phyloP scores from a whole-genome alignment of 768 basidiomycete species.

The Crepidotus variabilis region DNA sequence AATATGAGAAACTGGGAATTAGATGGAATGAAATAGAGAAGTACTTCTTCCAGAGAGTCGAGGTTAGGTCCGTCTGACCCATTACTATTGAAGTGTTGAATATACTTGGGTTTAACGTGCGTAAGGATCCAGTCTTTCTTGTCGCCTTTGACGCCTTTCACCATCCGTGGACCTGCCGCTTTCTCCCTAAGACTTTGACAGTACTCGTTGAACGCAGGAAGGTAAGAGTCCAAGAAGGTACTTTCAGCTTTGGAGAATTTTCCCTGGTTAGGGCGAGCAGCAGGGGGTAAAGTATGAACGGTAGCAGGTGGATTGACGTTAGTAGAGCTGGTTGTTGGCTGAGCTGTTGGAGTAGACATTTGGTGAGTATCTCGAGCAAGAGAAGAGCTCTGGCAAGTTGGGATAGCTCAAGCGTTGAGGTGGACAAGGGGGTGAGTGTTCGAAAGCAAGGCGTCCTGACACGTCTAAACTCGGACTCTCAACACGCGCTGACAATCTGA shows the following conservation, averaged over 20 bases:
- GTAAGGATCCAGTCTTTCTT: conserved; percentile 1
- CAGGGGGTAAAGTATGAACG: no score
- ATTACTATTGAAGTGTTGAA: conserved; percentile 4
- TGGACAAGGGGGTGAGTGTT: no score
- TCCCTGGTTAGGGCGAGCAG: no score
- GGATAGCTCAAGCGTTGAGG: no score
- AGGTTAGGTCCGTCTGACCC: background rate
- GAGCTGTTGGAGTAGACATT: no score
- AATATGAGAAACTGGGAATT: background rate
- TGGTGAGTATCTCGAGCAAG: no score
- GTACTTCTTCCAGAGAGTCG: background rate
- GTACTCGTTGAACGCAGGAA: background rate
- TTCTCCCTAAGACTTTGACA: background rate
- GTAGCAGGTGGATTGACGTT: no score
- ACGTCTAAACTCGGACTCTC: no score
- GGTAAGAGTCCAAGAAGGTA: background rate
- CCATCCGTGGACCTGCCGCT: background rate
- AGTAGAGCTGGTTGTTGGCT: no score
- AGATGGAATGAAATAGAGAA: background rate
- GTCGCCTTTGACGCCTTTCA: background rate
- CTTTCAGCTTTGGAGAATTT: conserved; percentile 2
- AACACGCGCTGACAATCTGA: no score
- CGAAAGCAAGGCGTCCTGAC: no score
- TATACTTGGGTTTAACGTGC: conserved; percentile 1
- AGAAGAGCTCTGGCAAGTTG: no score